Evolutionary conservation across 2,329 filamentous ascomycete genomes (phyloP).

Genomic region (Metarhizium rileyi): DNA sequence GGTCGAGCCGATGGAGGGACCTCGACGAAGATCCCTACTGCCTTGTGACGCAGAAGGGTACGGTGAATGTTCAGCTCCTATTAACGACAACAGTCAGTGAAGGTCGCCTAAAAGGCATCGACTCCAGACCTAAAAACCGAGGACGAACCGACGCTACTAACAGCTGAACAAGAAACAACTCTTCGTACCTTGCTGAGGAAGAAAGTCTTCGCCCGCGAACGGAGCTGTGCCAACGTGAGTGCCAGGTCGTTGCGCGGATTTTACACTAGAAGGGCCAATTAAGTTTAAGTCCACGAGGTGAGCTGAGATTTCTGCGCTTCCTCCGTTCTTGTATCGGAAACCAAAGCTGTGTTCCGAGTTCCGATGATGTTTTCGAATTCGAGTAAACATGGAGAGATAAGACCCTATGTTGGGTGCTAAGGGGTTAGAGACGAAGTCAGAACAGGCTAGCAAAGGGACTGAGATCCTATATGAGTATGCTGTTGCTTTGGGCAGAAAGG

Average conservation of each 20-base stretch:
- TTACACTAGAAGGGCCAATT: constrained; percentile 2
- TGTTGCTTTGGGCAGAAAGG: neutral
- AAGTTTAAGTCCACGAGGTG: neutral
- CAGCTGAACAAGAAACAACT: neutral
- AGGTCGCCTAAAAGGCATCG: neutral
- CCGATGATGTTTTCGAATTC: constrained; percentile 20
- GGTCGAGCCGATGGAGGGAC: constrained; percentile 22
- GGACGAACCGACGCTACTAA: neutral
- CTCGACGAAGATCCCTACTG: constrained; percentile 19
- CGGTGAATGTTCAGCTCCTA: constrained; percentile 6
- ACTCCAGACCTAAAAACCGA: neutral
- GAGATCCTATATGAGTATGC: neutral
- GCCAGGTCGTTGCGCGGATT: neutral
- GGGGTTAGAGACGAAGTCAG: neutral
- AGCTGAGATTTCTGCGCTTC: constrained; percentile 2
- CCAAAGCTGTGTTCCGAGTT: constrained; percentile 16
- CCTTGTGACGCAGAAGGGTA: constrained; percentile 17
- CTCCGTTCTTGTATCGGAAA: constrained; percentile 5
- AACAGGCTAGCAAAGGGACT: neutral
- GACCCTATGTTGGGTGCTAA: neutral
- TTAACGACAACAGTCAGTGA: neutral
- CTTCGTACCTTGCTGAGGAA: constrained; percentile 4
- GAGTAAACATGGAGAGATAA: constrained; percentile 28
- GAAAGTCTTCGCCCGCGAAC: constrained; percentile 1
- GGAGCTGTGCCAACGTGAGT: constrained; percentile 1